Evolutionary conservation across 345 rosid species (phyloP), one percentile per base, ranked within the genome.

Genomic region (Rubroshorea leprosula): DNA sequence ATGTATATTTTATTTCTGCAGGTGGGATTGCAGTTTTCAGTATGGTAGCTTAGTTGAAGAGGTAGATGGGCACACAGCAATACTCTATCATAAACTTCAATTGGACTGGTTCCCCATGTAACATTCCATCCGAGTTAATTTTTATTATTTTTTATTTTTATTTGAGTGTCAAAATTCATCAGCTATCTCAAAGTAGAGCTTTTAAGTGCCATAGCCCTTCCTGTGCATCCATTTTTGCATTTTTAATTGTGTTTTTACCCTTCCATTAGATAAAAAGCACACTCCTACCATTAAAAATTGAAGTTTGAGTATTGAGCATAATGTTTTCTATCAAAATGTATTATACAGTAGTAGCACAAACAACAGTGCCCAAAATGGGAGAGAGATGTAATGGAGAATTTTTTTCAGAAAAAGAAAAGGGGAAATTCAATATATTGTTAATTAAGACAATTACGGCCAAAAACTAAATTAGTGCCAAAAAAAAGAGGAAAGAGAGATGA

Each of bases 21-120:
- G 99, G 79, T 94, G 99, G 99, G 99, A 94, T 75, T 82, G 93
- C 77, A 94, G 96, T 71, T 94, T 94, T 69, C 96, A 86, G 23
- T 55, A 76, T 70, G 97, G 99, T 63, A 85, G 95, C 66, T 76
- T 94, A 71, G 99, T 94, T 70, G 99, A 94, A 80, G 97, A 94
- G 77, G 99, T 94, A 17, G 99, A 94, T 81, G 99, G 99, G 52
- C 99, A 90, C 72, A 94, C 97, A 25, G 99, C 99, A 56, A 70
- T 94, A 75, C 86, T 94, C 55, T 90, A 94, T 78, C 97, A 90
- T 73, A 77, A 82, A 65, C 95, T 94, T 67, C 97, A 85, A 74
- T 86, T 94, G 67, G 97, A 94, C 76, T 94, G 97, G 99, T 87
- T 90, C 63, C 82, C 99, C 55, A 72, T 71, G 99, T 90, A 90